Evolutionary conservation across 2,329 filamentous ascomycete genomes (phyloP).

Genomic region (Fusarium falciforme): DNA sequence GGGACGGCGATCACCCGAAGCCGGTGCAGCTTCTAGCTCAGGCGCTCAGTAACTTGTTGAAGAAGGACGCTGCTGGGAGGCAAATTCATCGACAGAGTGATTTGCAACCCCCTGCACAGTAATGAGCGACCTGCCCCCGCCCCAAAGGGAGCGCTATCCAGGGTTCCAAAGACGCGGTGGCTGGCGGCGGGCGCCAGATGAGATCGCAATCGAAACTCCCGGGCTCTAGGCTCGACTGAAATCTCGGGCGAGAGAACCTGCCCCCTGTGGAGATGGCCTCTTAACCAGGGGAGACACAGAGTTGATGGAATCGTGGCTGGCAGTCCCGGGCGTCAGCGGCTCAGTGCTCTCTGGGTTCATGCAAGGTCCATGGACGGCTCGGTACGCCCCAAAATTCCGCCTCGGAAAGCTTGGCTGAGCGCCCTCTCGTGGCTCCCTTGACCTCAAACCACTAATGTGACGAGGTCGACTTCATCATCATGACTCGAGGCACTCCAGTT

Average conservation of each 20-base stretch:
- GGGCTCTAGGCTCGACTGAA: constrained; percentile 38
- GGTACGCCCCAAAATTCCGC: constrained; percentile 5
- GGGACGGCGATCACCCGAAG: constrained; percentile 32
- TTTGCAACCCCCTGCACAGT: not conserved
- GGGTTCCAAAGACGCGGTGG: constrained; percentile 13
- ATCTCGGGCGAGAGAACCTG: constrained; percentile 31
- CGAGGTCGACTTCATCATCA: not conserved
- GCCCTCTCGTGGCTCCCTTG: constrained; percentile 6
- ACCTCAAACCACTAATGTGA: not conserved
- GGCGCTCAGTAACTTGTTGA: constrained; percentile 1
- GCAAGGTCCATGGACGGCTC: constrained; percentile 9
- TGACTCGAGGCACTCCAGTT: constrained; percentile 14
- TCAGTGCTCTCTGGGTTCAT: constrained; percentile 8
- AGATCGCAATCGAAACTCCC: constrained; percentile 32
- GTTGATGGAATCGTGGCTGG: constrained; percentile 19
- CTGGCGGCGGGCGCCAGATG: constrained; percentile 14
- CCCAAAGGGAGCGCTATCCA: constrained; percentile 18
- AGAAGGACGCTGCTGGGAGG: not conserved
- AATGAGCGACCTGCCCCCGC: constrained; percentile 5
- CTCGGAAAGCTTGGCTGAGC: constrained; percentile 11
- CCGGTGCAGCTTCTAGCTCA: constrained; percentile 7
- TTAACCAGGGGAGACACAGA: not conserved
- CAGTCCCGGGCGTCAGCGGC: constrained; percentile 2
- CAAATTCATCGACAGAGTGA: not conserved
- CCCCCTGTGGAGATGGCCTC: constrained; percentile 13